A percentile compares a stretch with the other conserved stretches of the same genome.
Evolutionary conservation across 345 rosid species (phyloP).

Genomic region (Melastoma malabathricum): DNA sequence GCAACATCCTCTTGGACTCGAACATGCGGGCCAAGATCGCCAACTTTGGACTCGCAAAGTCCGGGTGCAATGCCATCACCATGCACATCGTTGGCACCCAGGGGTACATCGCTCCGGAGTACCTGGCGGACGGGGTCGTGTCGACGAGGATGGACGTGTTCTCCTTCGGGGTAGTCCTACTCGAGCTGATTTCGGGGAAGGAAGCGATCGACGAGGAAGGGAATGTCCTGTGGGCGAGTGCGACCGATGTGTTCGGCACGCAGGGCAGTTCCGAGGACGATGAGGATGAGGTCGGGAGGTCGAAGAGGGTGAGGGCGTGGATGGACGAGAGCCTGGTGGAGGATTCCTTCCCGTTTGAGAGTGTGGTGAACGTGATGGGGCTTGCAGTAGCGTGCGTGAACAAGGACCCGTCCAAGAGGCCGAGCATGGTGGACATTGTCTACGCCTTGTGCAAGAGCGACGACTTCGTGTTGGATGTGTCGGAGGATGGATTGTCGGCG

Average conservation of each 20-base stretch:
- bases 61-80: slow-evolving; percentile 67
- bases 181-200: slow-evolving; percentile 45
- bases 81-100: slow-evolving; percentile 70
- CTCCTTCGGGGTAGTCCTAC: slow-evolving; percentile 59
- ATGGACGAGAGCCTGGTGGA: slow-evolving; percentile 25
- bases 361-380: slow-evolving; percentile 30
- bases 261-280: slow-evolving; percentile 12
- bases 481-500: slow-evolving; percentile 21
- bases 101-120: slow-evolving; percentile 67
- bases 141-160: slow-evolving; percentile 60
- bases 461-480: slow-evolving; percentile 29
- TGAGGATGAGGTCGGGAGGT: slow-evolving; percentile 19
- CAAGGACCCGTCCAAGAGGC: slow-evolving; percentile 40
- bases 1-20: slow-evolving; percentile 50
- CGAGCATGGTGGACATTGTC: slow-evolving; percentile 54
- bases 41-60: slow-evolving; percentile 59
- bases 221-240: slow-evolving; percentile 33
- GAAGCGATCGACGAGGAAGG: slow-evolving; percentile 42
- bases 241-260: slow-evolving; percentile 20
- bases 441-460: slow-evolving; percentile 46
- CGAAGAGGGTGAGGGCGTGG: slow-evolving; percentile 17
- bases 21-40: slow-evolving; percentile 61
- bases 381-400: slow-evolving; percentile 42
- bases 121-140: slow-evolving; percentile 44
- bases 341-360: slow-evolving; percentile 30